Percentiles rank a stretch among this genome's conserved stretches.
phyloP scores from a whole-genome alignment of 192 early-diverging fungal genomes.

The Coemansia sp. region DNA sequence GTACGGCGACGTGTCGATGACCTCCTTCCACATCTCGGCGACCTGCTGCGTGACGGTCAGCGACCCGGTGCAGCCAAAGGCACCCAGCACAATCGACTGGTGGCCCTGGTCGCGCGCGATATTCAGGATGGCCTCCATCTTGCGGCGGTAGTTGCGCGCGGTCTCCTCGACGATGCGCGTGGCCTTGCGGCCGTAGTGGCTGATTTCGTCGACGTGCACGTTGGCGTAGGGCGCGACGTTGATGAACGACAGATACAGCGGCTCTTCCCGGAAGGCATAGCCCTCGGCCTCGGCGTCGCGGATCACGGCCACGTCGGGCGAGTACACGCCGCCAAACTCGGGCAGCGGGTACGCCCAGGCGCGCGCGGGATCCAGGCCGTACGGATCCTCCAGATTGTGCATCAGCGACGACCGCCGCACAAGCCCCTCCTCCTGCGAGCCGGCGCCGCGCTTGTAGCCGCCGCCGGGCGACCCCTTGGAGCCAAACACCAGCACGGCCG shows the following conservation, averaged over 20 bases:
- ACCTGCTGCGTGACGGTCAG: constrained; percentile 33
- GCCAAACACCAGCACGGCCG: constrained; percentile 46
- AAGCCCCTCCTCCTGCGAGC: constrained; percentile 51
- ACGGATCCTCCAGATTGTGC: constrained; percentile 52
- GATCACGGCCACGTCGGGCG: constrained; percentile 47
- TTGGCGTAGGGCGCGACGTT: constrained; percentile 49
- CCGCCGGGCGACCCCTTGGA: constrained; percentile 51
- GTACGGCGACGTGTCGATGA: constrained; percentile 47
- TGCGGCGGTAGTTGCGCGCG: constrained; percentile 45
- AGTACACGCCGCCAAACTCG: constrained; percentile 54
- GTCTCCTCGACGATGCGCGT: constrained; percentile 47
- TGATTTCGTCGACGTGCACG: constrained; percentile 47
- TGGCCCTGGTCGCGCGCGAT: constrained; percentile 54
- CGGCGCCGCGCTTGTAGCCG: constrained; percentile 50
- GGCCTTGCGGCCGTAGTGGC: constrained; percentile 46
- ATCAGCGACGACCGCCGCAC: constrained; percentile 47
- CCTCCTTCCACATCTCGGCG: constrained; percentile 53
- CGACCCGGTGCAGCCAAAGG: constrained; percentile 49
- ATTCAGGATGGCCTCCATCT: constrained; percentile 51
- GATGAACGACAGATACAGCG: constrained; percentile 44
- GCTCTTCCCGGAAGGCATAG: constrained; percentile 51
- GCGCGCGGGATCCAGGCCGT: constrained; percentile 42
- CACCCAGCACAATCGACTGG: constrained; percentile 47
- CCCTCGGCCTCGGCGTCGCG: constrained; percentile 50
- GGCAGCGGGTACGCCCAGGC: constrained; percentile 51